Base-by-base conservation (phyloP, 2,329 filamentous ascomycete species). In the Sporothrix globosa region DNA sequence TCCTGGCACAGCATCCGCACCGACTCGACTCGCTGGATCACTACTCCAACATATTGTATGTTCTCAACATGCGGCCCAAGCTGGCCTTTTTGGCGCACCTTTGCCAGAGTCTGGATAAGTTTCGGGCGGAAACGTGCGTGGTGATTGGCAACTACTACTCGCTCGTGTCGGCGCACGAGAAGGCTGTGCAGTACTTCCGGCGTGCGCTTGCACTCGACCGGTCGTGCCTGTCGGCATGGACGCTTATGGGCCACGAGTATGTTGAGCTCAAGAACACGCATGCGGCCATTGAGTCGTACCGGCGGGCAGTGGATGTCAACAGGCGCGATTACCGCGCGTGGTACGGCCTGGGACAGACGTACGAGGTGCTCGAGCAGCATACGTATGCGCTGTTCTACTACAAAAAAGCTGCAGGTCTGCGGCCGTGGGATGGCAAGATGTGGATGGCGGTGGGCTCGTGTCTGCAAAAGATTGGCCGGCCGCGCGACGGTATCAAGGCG, bases 221-320 rank as follows among this genome's bases (percentile, higher is more conserved):
- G 11, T 91, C 90, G 34, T 99, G 96, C 78, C 86, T 97, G 19
- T 96, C 93, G 0, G 96, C 96, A 1, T 99, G 96, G 96, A 99
- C 96, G 0, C 84, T 99, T 0, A 98, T 99, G 95, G 96, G 96
- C 0, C 96, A 99, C 79, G 96, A 99, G 79, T 99, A 97, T 76
- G 93, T 98, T 69, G 96, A 99, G 80, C 89, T 99, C 81, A 99
- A 98, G 78, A 99, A 99, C 78, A 98, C 95, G 0, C 96, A 99
- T 76, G 95, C 96, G 0, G 96, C 96, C 10, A 98, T 99, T 73
- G 96, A 99, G 79, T 97, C 93, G 1, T 99, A 99, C 77, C 89
- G 96, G 1, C 90, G 96, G 54, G 96, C 96, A 1, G 95, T 99
- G 1, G 96, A 99, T 76, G 92, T 96, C 75, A 98, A 99, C 77